A percentile compares a stretch with the other conserved stretches of the same genome.
These are phyloP conservation scores for Emmonsia crescens DNA, from an alignment of 2,329 filamentous ascomycete species.

Conservation along the genomic window DNA sequence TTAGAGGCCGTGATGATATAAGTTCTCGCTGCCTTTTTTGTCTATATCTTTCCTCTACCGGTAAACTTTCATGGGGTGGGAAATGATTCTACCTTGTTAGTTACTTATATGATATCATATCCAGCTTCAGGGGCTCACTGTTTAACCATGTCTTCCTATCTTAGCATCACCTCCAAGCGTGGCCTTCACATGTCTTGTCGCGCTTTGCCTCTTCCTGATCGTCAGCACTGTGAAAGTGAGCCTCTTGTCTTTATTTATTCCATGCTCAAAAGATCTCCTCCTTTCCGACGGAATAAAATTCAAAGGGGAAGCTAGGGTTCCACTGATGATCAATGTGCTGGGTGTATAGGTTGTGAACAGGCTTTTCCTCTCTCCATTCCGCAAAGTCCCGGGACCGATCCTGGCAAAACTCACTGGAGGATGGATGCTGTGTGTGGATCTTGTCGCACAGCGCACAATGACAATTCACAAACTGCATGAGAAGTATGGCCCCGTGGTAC, in stretches of 20 bases:
- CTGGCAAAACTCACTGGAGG: conserved; percentile 2
- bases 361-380: conserved; percentile 3
- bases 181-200: background rate
- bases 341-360: background rate
- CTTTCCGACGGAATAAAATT: background rate
- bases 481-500: conserved; percentile 7
- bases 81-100: background rate
- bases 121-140: background rate
- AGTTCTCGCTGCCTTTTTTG: background rate
- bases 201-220: background rate
- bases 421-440: conserved; percentile 2
- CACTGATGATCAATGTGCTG: background rate
- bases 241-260: background rate
- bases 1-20: background rate
- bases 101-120: background rate
- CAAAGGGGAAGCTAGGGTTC: background rate
- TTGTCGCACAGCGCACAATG: background rate
- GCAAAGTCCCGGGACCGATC: background rate
- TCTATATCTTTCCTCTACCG: background rate
- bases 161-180: background rate
- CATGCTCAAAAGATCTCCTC: background rate
- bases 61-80: background rate
- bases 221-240: background rate
- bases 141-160: background rate
- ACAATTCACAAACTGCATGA: conserved; percentile 3